phyloP scores from a whole-genome alignment of 306 rosid genomes.

The Prunus salicina region DNA sequence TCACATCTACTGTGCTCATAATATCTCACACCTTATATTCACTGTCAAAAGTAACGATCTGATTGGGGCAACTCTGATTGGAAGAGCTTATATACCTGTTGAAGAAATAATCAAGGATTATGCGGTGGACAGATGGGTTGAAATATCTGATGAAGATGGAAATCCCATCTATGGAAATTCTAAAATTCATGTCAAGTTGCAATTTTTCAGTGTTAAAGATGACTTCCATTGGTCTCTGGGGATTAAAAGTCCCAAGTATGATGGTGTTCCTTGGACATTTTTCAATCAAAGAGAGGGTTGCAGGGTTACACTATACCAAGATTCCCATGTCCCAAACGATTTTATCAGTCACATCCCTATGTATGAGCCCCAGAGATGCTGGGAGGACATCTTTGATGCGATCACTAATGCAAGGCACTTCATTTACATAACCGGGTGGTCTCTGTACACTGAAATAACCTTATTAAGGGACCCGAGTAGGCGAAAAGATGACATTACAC shows the following conservation, averaged over 20 bases:
- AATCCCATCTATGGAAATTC: conserved; percentile 45
- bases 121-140: conserved; percentile 33
- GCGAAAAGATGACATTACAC: conserved; percentile 29
- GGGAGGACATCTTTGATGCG: conserved; percentile 76
- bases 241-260: conserved; percentile 32
- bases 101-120: conserved; percentile 36
- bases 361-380: conserved; percentile 49
- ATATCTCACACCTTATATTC: conserved; percentile 51
- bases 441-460: conserved; percentile 48
- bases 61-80: conserved; percentile 71
- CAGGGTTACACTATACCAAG: conserved; percentile 70
- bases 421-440: conserved; percentile 86
- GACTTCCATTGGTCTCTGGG: conserved; percentile 54
- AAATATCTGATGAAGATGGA: conserved; percentile 59
- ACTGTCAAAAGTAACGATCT: conserved; percentile 65
- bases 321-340: conserved; percentile 50
- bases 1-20: conserved; percentile 67
- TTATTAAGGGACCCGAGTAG: conserved; percentile 43
- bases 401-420: conserved; percentile 49
- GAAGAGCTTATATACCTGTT: conserved; percentile 64
- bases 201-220: conserved; percentile 19
- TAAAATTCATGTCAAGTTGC: conserved; percentile 48
- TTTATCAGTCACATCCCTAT: conserved; percentile 12
- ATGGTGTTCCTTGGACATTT: conserved; percentile 62
- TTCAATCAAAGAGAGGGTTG: conserved; percentile 67